Conservation (phyloP, 495 filamentous ascomycete species). For the Annulohypoxylon moriforme region DNA sequence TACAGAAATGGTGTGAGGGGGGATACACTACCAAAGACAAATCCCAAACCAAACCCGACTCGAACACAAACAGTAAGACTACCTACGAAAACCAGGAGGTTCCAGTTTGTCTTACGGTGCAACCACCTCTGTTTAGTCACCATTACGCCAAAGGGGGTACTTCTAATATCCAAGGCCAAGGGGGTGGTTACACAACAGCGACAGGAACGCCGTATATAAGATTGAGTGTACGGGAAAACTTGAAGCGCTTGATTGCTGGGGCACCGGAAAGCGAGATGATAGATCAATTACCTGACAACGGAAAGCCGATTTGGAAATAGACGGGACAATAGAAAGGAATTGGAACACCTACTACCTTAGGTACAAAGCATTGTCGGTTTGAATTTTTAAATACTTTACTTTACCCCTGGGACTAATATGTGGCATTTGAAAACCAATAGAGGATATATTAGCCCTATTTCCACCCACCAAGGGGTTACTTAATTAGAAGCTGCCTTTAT, state of each 20-base stretch:
- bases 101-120: conserved; percentile 57
- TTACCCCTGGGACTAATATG: too few species aligned
- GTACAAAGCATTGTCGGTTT: too few species aligned
- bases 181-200: conserved; percentile 56
- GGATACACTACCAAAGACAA: conserved; percentile 16
- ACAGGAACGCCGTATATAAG: conserved; percentile 59
- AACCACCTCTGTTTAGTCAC: conserved; percentile 62
- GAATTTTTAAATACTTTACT: too few species aligned
- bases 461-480: too few species aligned
- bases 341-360: background rate
- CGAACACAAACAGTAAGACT: background rate
- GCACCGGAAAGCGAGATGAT: conserved; percentile 34
- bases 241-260: conserved; percentile 51
- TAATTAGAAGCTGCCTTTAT: too few species aligned
- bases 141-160: conserved; percentile 52
- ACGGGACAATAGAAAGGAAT: background rate
- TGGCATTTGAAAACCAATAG: too few species aligned
- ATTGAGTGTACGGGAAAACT: conserved; percentile 57
- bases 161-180: conserved; percentile 58
- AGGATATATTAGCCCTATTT: too few species aligned
- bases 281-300: conserved; percentile 58
- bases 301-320: conserved; percentile 39
- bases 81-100: background rate
- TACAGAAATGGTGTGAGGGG: conserved; percentile 60
- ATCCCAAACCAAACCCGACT: background rate